phyloP scores from a whole-genome alignment of 2,329 filamentous ascomycete genomes.

The Pseudogymnoascus pannorum region DNA sequence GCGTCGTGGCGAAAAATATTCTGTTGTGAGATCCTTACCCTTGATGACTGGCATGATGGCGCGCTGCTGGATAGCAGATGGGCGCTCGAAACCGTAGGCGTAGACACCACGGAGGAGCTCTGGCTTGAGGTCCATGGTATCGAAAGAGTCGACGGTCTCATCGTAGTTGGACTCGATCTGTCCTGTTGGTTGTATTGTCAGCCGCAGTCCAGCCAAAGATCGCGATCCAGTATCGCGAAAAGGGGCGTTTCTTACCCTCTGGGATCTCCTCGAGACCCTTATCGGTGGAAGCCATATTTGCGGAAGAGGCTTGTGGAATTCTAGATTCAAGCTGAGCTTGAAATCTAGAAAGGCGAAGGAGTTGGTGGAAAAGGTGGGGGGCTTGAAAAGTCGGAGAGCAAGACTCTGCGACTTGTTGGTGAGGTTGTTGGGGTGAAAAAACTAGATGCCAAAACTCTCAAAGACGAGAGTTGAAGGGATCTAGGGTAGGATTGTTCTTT shows the following conservation, averaged over 20 bases:
- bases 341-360: conserved; percentile 50
- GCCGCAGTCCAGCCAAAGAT: conserved; percentile 9
- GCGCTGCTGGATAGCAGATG: conserved; percentile 98
- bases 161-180: conserved; percentile 99
- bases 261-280: conserved; percentile 98
- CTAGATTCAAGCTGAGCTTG: conserved; percentile 73
- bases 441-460: conserved; percentile 45
- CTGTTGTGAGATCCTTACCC: conserved; percentile 51
- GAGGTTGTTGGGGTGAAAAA: conserved; percentile 28
- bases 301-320: conserved; percentile 45
- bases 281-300: conserved; percentile 92
- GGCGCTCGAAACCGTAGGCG: conserved; percentile 99
- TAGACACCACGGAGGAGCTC: conserved; percentile 99
- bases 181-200: conserved; percentile 45
- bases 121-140: conserved; percentile 93
- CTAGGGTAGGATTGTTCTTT: conserved; percentile 19
- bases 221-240: not conserved
- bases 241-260: conserved; percentile 65
- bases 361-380: conserved; percentile 22
- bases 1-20: conserved; percentile 11
- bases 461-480: conserved; percentile 30
- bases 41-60: conserved; percentile 99
- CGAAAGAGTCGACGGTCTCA: conserved; percentile 98
- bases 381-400: conserved; percentile 23
- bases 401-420: conserved; percentile 27